Evolutionary conservation across 805 yeast genomes (phyloP), one percentile per base, ranked within the genome.

Genomic region (Candida loeiensis): DNA sequence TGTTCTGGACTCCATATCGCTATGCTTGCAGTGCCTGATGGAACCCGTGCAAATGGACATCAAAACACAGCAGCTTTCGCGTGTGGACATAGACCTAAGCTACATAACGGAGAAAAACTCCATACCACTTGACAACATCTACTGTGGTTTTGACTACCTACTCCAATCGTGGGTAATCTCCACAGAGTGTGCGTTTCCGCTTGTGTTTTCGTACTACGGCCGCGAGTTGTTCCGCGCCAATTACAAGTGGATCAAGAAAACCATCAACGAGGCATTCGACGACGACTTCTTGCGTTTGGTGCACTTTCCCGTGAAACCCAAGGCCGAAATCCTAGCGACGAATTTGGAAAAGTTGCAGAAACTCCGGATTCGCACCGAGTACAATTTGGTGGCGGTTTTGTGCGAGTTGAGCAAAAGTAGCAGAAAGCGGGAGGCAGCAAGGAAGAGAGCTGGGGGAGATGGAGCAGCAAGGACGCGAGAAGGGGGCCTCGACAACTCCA

Each of bases 171-270:
- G 56, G 38, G 17, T 54, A 15, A 19, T 55, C 18, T 47, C 54
- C 21, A 45, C 52, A n/a, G 62, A 57, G 40, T 49, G 44, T 42
- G 46, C 39, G 21, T 53, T 37, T 28, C 62, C 62, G 11, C 46
- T 56, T 18, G 46, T 53, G 4, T 56, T 55, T 25, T 57, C 62
- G 13, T 51, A 39, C 33, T 53, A 49, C 40, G 62, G 61, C 2
- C 46, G 58, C 24, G 49, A 36, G 9, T 25, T 52, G 13, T 45
- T 55, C 25, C 39, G 37, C 19, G 25, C 47, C 15, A 54, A 57
- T 44, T 54, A 53, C 43, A 41, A 39, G 15, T 27, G 40, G 36
- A 31, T 42, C 28, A 39, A 41, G 32, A 31, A 36, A 22, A 26
- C 28, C 8, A 33, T 47, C 7, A 34, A 40, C 12, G 46, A 44